Evolutionary conservation across 129 eudicot genomes (phyloP).

Genomic region (Gnaphalium uliginosum): DNA sequence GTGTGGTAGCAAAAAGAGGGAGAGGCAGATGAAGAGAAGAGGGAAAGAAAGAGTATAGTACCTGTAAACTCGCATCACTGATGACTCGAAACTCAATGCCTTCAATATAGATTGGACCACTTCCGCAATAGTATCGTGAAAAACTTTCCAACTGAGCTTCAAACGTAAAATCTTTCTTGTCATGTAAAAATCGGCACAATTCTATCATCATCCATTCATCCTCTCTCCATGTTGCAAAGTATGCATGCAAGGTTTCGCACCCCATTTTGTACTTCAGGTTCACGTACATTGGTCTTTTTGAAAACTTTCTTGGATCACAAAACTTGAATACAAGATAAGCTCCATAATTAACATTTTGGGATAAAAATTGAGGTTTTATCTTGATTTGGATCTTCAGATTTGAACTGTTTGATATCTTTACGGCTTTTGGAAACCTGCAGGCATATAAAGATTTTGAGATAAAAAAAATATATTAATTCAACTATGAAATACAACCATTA

Average conservation of each 20-base stretch:
- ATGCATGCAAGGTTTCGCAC: not conserved
- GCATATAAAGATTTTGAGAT: not conserved
- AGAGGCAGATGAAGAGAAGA: too few relatives aligned
- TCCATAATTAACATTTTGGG: not conserved
- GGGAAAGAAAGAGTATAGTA: not conserved
- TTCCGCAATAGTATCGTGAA: not conserved
- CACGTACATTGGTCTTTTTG: not conserved
- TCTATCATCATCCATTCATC: not conserved
- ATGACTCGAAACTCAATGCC: not conserved
- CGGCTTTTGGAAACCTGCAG: not conserved
- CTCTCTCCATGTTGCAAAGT: not conserved
- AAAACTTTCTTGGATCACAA: not conserved
- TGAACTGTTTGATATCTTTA: not conserved
- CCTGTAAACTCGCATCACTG: not conserved
- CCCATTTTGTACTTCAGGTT: not conserved
- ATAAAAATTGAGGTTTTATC: not conserved
- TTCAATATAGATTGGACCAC: not conserved
- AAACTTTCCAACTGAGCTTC: not conserved
- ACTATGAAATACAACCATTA: too few relatives aligned
- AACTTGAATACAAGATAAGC: not conserved
- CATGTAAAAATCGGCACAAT: not conserved
- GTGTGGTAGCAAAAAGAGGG: too few relatives aligned
- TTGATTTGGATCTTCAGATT: not conserved
- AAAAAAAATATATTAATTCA: too few relatives aligned
- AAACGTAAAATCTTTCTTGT: not conserved